phyloP scores from a whole-genome alignment of 2,329 filamentous ascomycete genomes.

The Nannizzia gypsea region DNA sequence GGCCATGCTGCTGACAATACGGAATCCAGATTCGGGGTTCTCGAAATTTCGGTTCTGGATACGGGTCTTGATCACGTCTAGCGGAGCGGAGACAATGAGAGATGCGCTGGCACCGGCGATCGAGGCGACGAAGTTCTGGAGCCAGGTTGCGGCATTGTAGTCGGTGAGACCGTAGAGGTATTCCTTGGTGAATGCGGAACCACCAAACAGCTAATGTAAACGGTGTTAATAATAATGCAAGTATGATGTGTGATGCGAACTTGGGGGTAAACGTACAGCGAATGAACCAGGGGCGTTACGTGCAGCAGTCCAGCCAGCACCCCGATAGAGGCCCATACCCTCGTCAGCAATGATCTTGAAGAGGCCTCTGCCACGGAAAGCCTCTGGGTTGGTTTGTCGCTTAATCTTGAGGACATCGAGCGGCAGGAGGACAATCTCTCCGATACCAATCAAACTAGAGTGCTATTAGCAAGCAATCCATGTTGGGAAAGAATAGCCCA shows the following conservation, averaged over 20 bases:
- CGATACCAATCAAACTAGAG: conserved; percentile 77
- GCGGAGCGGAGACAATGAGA: conserved; percentile 86
- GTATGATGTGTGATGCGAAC: conserved; percentile 15
- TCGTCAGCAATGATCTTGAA: conserved; percentile 85
- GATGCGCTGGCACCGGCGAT: conserved; percentile 90
- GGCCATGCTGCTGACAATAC: conserved; percentile 84
- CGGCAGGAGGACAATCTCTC: conserved; percentile 88
- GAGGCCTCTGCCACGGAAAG: conserved; percentile 86
- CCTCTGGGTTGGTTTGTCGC: conserved; percentile 96
- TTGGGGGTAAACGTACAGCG: conserved; percentile 53
- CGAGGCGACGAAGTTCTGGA: conserved; percentile 94
- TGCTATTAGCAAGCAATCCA: conserved; percentile 10
- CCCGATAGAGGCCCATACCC: conserved; percentile 88
- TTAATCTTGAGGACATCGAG: conserved; percentile 99
- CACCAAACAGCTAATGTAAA: conserved; percentile 70
- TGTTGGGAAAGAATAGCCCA: neutral
- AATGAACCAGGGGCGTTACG: conserved; percentile 95
- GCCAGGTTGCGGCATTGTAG: conserved; percentile 91
- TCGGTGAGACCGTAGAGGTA: conserved; percentile 81
- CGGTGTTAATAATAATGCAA: conserved; percentile 10
- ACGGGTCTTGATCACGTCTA: conserved; percentile 96
- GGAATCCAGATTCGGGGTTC: conserved; percentile 87
- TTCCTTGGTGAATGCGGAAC: conserved; percentile 93
- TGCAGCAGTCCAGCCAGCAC: conserved; percentile 94
- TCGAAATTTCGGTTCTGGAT: conserved; percentile 99